Evolutionary conservation across 2,329 filamentous ascomycete species (phyloP).

Genomic region (Furcasterigmium furcatum): DNA sequence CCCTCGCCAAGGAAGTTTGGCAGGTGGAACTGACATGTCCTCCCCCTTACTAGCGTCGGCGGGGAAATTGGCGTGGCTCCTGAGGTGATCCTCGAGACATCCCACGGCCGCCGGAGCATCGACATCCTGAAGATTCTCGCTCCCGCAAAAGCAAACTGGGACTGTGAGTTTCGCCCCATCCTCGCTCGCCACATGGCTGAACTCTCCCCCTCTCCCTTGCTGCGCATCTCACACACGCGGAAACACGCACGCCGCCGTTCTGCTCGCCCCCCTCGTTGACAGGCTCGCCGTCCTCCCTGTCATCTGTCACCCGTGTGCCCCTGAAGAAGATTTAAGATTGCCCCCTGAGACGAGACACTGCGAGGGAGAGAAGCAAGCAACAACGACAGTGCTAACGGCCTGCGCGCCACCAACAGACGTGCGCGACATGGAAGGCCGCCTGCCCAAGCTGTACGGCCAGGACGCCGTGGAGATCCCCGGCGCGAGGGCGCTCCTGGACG

Average conservation of each 20-base stretch:
- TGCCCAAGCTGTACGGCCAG: slow-evolving; percentile 72
- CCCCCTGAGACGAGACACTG: neutral
- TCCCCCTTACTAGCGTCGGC: slow-evolving; percentile 57
- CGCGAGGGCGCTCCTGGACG: slow-evolving; percentile 65
- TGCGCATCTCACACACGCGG: neutral
- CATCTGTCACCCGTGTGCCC: neutral
- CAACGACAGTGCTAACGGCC: neutral
- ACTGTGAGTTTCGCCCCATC: slow-evolving; percentile 62
- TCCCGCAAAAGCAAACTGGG: slow-evolving; percentile 85
- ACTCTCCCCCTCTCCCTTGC: neutral
- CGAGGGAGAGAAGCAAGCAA: slow-evolving; percentile 8
- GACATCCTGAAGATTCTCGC: slow-evolving; percentile 78
- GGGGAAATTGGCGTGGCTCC: slow-evolving; percentile 81
- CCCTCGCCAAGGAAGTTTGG: neutral
- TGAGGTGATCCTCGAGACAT: slow-evolving; percentile 82
- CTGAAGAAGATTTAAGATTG: neutral
- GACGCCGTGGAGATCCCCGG: slow-evolving; percentile 87
- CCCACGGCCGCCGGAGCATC: slow-evolving; percentile 86
- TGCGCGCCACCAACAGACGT: slow-evolving; percentile 57
- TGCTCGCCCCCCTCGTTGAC: neutral
- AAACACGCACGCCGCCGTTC: too few relatives aligned
- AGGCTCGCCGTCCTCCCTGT: neutral
- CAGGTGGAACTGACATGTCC: slow-evolving; percentile 7
- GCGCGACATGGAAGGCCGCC: slow-evolving; percentile 69
- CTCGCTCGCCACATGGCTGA: neutral